Evolutionary conservation across 2,329 filamentous ascomycete genomes (phyloP), one percentile per base, ranked within the genome.

Genomic region (Drechslera avenae): DNA sequence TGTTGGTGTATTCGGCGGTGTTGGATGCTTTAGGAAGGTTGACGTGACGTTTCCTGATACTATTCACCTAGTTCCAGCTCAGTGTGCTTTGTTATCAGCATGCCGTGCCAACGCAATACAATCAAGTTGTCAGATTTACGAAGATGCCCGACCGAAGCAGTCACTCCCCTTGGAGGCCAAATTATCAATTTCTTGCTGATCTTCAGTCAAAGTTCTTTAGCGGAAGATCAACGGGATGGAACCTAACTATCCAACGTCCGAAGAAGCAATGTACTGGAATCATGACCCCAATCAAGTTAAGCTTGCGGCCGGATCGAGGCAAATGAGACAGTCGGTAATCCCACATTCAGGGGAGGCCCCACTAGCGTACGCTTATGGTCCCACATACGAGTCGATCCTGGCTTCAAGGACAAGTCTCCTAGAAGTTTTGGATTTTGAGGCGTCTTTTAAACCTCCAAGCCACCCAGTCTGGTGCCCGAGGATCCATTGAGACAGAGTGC

Each of bases 1-100:
- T 69, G 41, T 60, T 68, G 8, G 65, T 69, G 2, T 68, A 69
- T 47, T 64, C 62, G 7, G 63, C 64, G 4, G 65, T 67, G 13
- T 21, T 62, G 48, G 62, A 68, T 21, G 42, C 62, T 44, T 46
- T 65, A 23, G 54, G 26, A 19, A 62, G 50, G 39, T 50, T 60
- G 3, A 52, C 50, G n/a, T 66, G 52, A 34, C 13, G 7, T 33
- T 13, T 12, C 14, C n/a, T 17, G 6, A 9, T 16, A 6, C 19
- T 14, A 30, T 17, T 10, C 17, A 14, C 9, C 8, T 26, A 9
- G 7, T 17, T 17, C 6, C 17, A 5, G 12, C 19, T 9, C 13
- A 28, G 9, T 21, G 19, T 23, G 10, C 2, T 28, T 10, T 28
- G 9, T 4, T 9, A 28, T 3, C 2, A 9, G 26, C 9, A 28